Evolutionary conservation across 2,329 filamentous ascomycete genomes (phyloP), one percentile per base, ranked within the genome.

Genomic region (Huntiella moniliformis): DNA sequence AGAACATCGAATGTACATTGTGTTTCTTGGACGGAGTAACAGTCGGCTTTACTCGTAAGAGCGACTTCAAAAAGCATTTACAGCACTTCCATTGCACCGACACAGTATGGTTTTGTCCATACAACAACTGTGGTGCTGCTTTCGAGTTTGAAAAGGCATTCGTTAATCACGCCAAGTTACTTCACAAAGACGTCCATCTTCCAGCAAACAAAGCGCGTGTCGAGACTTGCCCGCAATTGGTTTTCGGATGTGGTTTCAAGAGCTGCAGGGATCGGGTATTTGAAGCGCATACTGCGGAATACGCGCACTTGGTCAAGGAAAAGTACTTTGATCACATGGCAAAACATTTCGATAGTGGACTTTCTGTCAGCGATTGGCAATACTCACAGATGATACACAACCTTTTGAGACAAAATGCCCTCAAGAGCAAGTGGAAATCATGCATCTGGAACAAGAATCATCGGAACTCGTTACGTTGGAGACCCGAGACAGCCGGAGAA

Each of bases 61-160:
- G 62, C 52, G 64, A 67, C 52, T 66, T 67, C 53, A 67, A 67
- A 58, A 66, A 67, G 56, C 64, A 67, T 51, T 55, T 67, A n/a
- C 62, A 66, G 56, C 64, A 65, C 54, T 67, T 66, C 51, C 64
- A 67, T 51, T 61, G 62, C 34, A 57, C 60, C 41, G 62, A 66
- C 51, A 57, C 61, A 33, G 56, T 60, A 35, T 67, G 64, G 64
- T 55, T 63, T 15, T 67, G 64, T 55, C 63, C 59, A 39, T 63
- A 61, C 34, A 60, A 59, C 49, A 59, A 56, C 18, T 67, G 64
- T 53, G 56, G 60, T 38, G 54, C 64, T n/a, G 60, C 62, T 3
- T 66, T 66, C 38, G 63, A 64, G 46, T 65, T 63, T 16, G 64
- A 67, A 50, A 59, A 62, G 48, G 63, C 64, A 33, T 67, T 66